These are phyloP conservation scores for Daldinia grandis DNA, from an alignment of 495 filamentous ascomycete species.

Conservation along the genomic window DNA sequence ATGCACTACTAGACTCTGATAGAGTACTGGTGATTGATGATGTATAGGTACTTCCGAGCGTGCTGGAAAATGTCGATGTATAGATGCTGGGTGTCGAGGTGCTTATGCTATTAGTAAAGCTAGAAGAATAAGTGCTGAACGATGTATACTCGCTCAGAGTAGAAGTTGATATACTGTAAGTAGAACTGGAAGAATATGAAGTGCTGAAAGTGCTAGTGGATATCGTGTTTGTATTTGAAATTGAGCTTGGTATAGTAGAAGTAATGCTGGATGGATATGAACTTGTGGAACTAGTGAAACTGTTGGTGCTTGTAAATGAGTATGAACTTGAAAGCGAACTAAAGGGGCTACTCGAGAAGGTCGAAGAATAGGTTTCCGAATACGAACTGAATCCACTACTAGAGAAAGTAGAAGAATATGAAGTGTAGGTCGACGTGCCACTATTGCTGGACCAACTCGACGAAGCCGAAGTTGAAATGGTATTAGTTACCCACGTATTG, in stretches of 20 bases:
- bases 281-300: conserved; percentile 1
- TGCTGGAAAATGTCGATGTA: conserved; percentile 1
- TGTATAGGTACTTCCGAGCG: background rate
- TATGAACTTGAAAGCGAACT: conserved; percentile 2
- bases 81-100: background rate
- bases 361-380: background rate
- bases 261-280: background rate
- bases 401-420: background rate
- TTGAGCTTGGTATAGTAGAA: conserved; percentile 10
- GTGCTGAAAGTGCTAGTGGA: background rate
- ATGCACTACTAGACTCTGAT: background rate
- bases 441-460: background rate
- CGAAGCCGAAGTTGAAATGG: conserved; percentile 11
- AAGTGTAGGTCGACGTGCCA: background rate
- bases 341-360: background rate
- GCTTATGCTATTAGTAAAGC: background rate
- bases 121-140: background rate
- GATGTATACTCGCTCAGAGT: background rate
- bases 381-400: background rate
- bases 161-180: background rate
- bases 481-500: conserved; percentile 20
- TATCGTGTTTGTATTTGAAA: conserved; percentile 3
- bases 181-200: conserved; percentile 1
- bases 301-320: conserved; percentile 3
- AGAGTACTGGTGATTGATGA: conserved; percentile 14